Evolutionary conservation across 2,329 filamentous ascomycete genomes (phyloP).

Genomic region (Piedraia hortae): DNA sequence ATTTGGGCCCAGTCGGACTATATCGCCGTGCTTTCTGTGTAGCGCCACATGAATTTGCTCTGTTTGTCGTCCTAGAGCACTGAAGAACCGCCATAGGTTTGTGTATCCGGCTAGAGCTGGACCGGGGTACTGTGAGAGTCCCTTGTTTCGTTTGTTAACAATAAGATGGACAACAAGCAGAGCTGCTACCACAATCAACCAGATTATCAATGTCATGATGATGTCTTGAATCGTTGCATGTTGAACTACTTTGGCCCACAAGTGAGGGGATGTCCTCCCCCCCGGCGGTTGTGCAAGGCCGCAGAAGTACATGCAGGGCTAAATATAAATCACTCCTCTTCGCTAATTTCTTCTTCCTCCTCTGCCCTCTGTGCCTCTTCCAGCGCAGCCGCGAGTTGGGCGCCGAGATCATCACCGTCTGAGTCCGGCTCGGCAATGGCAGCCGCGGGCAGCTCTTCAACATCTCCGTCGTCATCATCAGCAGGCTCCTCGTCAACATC

Average conservation of each 20-base stretch:
- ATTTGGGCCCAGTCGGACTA: slow-evolving; percentile 52
- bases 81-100: slow-evolving; percentile 47
- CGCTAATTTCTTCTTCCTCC: slow-evolving; percentile 1
- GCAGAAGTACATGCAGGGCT: no score
- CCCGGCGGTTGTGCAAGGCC: no score
- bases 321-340: no score
- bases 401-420: no score
- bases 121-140: slow-evolving; percentile 44
- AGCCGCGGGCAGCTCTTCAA: slow-evolving; percentile 1
- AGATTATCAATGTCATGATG: no score
- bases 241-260: no score
- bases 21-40: slow-evolving; percentile 42
- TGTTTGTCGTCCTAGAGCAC: slow-evolving; percentile 35
- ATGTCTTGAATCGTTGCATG: no score
- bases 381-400: slow-evolving; percentile 1
- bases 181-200: no score
- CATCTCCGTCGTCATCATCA: slow-evolving; percentile 1
- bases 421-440: no score
- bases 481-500: no score
- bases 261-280: no score
- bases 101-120: slow-evolving; percentile 39
- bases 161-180: slow-evolving; percentile 14
- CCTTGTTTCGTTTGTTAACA: slow-evolving; percentile 23
- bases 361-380: slow-evolving; percentile 1
- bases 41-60: slow-evolving; percentile 40